Base-by-base conservation (phyloP, 495 filamentous ascomycete genomes). In the Neurospora africana region DNA sequence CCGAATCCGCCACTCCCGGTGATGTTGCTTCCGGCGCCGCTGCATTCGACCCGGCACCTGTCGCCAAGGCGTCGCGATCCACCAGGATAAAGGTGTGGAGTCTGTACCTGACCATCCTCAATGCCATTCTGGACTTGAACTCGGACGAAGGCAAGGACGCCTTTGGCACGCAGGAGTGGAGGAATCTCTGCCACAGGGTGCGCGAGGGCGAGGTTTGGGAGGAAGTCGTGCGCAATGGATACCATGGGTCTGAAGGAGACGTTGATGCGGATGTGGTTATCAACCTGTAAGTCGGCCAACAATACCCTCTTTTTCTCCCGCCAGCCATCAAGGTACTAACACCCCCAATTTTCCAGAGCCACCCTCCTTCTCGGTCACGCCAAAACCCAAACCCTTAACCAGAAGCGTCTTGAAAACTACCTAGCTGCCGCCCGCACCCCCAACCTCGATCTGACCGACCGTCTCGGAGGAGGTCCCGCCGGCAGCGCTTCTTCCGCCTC, bases 71-170 rank as follows among this genome's bases (percentile, higher is more conserved):
- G 71, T 91, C 91, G 68, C 86, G 89, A 69, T 90, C 89, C 44
- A 92, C 91, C 72, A 86, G 95, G 74, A 92, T 97, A 81, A 98
- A 97, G 80, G 89, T 98, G 70, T 99, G 96, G 96, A 96, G 92
- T 81, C 86, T 99, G 75, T 98, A 98, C 80, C 88, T 98, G 69
- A 97, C 93, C 0, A 88, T 98, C 33, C 86, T 98, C 40, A 96
- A 97, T 82, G 92, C 92, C 33, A 91, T 97, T 67, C 85, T 95
- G 41, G 94, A 98, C 73, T 84, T 98, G 75, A 92, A 92, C 21
- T 82, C 90, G n/a, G 93, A 97, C 75, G 93, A 97, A 78, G 95
- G 95, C 38, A 97, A 94, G 81, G 87, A 87, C 19, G 86, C 89
- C 33, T 94, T 98, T 84, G 96, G 96, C 0, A 89, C 87, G 53